phyloP scores from a whole-genome alignment of 371 early-diverging fungal species.

The Mortierella sp. region DNA sequence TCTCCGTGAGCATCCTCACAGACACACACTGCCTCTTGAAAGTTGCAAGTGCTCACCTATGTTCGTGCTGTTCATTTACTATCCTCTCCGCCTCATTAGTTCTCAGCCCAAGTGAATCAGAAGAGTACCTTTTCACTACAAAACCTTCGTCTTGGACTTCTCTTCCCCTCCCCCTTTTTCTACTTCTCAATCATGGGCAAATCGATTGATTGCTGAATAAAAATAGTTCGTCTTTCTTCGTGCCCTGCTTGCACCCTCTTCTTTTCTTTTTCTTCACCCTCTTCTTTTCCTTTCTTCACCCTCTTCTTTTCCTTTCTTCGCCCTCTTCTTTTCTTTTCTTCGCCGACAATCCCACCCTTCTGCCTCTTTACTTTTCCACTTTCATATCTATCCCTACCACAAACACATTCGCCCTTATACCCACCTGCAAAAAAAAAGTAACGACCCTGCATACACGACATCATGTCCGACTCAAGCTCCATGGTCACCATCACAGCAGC shows the following conservation, averaged over 20 bases:
- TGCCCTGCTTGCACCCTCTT: not conserved
- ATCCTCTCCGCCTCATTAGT: not conserved
- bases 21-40: not conserved
- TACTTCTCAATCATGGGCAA: not conserved
- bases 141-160: not conserved
- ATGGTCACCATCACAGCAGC: slow-evolving; percentile 10
- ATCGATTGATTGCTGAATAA: not conserved
- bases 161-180: not conserved
- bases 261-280: not conserved
- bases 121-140: not conserved
- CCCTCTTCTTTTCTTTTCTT: not conserved
- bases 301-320: not conserved
- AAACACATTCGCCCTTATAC: not conserved
- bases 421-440: not conserved
- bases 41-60: no score
- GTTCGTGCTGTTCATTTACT: not conserved
- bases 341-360: not conserved
- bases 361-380: not conserved
- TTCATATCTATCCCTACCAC: not conserved
- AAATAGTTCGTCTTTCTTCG: not conserved
- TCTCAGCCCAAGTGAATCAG: not conserved
- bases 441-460: slow-evolving; percentile 9
- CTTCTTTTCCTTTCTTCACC: not conserved
- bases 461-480: slow-evolving; percentile 9
- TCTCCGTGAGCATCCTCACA: not conserved